Evolutionary conservation across 768 basidiomycete species (phyloP).

Genomic region (Psilocybe tampanensis): DNA sequence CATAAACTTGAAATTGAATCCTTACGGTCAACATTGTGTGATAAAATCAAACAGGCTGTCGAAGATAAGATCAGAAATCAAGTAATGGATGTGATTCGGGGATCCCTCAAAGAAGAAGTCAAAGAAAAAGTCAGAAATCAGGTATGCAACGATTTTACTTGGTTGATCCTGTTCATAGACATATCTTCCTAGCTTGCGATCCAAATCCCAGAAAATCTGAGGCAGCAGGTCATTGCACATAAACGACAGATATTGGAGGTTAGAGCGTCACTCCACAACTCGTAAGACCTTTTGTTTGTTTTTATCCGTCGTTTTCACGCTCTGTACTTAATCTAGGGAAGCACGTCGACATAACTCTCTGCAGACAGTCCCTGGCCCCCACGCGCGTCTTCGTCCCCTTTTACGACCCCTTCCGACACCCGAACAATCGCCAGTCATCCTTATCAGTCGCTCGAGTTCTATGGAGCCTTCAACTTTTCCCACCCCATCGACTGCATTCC

Average conservation of each 20-base stretch:
- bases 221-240: conserved; percentile 41
- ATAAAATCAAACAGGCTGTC: conserved; percentile 43
- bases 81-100: conserved; percentile 35
- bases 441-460: conserved; percentile 28
- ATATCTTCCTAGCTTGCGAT: conserved; percentile 33
- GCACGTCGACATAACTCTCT: conserved; percentile 42
- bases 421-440: conserved; percentile 43
- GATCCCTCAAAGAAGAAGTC: conserved; percentile 34
- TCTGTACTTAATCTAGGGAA: conserved; percentile 34
- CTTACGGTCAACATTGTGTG: conserved; percentile 34
- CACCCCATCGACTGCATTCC: conserved; percentile 31
- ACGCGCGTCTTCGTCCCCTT: conserved; percentile 50
- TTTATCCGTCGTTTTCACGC: background rate
- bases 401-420: conserved; percentile 52
- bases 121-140: conserved; percentile 43
- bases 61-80: conserved; percentile 40
- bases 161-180: background rate
- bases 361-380: conserved; percentile 29
- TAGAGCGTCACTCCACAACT: conserved; percentile 46
- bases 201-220: conserved; percentile 46
- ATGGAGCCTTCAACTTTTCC: conserved; percentile 22
- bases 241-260: conserved; percentile 45
- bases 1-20: conserved; percentile 42
- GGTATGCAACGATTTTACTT: conserved; percentile 26
- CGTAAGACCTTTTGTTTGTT: conserved; percentile 35